Evolutionary conservation across 2,329 filamentous ascomycete genomes (phyloP), one percentile per base, ranked within the genome.

Genomic region (Blastomyces emzantsi): DNA sequence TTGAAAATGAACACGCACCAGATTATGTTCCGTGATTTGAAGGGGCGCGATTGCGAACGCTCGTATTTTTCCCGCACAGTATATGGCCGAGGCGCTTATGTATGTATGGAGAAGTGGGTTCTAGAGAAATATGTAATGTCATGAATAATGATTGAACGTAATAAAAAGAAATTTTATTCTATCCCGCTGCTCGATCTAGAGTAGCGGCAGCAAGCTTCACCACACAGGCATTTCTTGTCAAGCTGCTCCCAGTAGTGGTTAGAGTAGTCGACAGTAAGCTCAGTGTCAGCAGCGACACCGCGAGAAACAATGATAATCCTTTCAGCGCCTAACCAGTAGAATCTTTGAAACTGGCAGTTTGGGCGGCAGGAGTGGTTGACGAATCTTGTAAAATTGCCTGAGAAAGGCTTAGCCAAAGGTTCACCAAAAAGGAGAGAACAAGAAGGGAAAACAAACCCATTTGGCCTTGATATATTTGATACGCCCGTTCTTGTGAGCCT

Each of bases 251-350:
- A 85, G 68, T 85, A 85, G 64, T 79, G 79, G 68, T 82, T 79
- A 15, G 81, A 83, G 67, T 85, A 85, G 66, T 85, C 83, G 6
- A 85, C 81, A 13, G 82, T 85, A 60, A 85, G 77, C 70, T 85
- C 83, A 7, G 74, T 73, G 0, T 81, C 82, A 3, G 82, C 79
- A 43, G 79, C 74, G 17, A 85, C 78, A 1, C 82, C 83, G 64
- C 82, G 82, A 61, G 80, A 82, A 6, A 85, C 83, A 3, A 85
- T 73, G 25, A 85, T 74, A 15, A 85, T 80, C 15, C 81, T 74
- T 71, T 85, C 81, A 4, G 77, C 79, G 28, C 83, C 80, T 22
- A 82, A 68, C 83, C 83, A 85, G n/a, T 77, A 76, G 69, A 85
- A 85, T 11, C 78, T 77, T 67, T 84, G 79, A 56, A 83, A 84